Conservation (phyloP, 129 eudicot species). For the Dittrichia graveolens region DNA sequence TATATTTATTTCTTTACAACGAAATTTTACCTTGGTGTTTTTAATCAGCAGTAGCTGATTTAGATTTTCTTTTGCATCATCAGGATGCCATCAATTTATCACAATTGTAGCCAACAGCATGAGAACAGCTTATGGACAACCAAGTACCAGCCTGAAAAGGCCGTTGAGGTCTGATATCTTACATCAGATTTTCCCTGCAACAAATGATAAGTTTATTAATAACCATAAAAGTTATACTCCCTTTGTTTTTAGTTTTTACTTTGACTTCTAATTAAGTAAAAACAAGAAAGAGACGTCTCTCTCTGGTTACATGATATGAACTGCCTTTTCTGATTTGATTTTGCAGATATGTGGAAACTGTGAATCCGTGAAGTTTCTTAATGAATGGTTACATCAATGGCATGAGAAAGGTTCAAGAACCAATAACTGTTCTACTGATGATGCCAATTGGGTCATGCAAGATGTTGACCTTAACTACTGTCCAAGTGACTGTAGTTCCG, state of each 20-base stretch:
- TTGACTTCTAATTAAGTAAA: neutral
- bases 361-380: constrained; percentile 66
- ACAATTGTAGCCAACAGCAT: constrained; percentile 44
- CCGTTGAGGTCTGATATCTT: constrained; percentile 64
- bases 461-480: constrained; percentile 45
- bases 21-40: neutral
- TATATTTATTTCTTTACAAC: neutral
- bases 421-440: constrained; percentile 34
- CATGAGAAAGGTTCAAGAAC: constrained; percentile 57
- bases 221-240: neutral
- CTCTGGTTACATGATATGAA: neutral
- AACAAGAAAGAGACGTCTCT: too few species aligned
- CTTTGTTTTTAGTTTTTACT: constrained; percentile 1
- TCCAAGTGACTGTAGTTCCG: constrained; percentile 58
- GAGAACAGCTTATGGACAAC: constrained; percentile 86
- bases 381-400: constrained; percentile 86
- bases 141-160: constrained; percentile 85
- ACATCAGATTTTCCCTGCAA: neutral
- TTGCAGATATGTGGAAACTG: constrained; percentile 88
- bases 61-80: constrained; percentile 7
- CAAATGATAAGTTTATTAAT: constrained; percentile 11
- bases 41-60: constrained; percentile 11
- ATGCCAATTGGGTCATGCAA: constrained; percentile 28
- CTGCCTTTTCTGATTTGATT: neutral
- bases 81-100: constrained; percentile 57